Conservation (phyloP, 2,329 filamentous ascomycete species). For the Bipolaris zeicola region DNA sequence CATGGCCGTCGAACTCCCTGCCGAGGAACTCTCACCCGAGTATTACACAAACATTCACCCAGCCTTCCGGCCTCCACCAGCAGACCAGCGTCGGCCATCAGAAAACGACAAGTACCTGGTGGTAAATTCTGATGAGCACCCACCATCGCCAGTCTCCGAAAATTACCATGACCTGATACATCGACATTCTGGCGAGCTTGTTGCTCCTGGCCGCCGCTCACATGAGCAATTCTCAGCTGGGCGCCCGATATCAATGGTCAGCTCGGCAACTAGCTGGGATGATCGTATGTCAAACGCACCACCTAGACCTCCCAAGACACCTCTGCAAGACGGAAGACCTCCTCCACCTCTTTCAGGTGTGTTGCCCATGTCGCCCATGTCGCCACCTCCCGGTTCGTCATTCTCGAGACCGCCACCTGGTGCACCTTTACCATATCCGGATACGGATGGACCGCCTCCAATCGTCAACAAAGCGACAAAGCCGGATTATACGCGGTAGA, state of each 20-base stretch:
- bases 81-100: constrained; percentile 25
- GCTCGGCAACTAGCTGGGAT: constrained; percentile 38
- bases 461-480: constrained; percentile 85
- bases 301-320: constrained; percentile 50
- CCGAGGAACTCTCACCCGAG: constrained; percentile 55
- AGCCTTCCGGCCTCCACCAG: constrained; percentile 46
- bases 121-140: constrained; percentile 62
- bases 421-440: constrained; percentile 73
- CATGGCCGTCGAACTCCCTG: constrained; percentile 64
- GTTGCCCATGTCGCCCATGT: constrained; percentile 24
- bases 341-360: constrained; percentile 24
- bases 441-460: constrained; percentile 80
- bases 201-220: constrained; percentile 54
- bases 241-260: constrained; percentile 30
- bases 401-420: constrained; percentile 42
- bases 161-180: constrained; percentile 42
- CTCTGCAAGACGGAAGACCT: constrained; percentile 34
- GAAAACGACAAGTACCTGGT: constrained; percentile 60
- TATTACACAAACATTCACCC: constrained; percentile 34
- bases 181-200: constrained; percentile 66
- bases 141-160: constrained; percentile 49
- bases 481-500: constrained; percentile 63
- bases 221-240: constrained; percentile 37
- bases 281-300: constrained; percentile 36
- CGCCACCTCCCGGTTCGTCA: constrained; percentile 33